These are phyloP conservation scores for Brassica cretica DNA, from an alignment of 345 rosid genomes.

Conservation along the genomic window DNA sequence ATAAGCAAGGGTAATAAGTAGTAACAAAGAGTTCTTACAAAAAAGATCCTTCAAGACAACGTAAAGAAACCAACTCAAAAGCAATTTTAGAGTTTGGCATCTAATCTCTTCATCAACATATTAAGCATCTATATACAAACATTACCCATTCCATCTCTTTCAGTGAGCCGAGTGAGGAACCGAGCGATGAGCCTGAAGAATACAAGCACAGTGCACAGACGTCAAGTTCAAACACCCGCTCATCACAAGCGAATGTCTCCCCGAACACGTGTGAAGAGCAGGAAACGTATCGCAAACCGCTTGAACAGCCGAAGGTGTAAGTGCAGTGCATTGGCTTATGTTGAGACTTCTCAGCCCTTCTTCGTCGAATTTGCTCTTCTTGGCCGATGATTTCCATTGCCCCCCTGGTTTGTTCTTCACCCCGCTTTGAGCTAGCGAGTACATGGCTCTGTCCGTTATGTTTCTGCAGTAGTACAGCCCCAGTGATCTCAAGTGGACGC, in stretches of 20 bases:
- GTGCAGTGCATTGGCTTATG: constrained; percentile 96
- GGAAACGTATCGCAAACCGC: constrained; percentile 91
- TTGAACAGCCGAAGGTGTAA: constrained; percentile 94
- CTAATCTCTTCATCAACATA: constrained; percentile 13
- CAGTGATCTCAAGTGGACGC: constrained; percentile 72
- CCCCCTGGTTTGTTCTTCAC: constrained; percentile 64
- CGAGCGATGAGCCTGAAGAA: constrained; percentile 66
- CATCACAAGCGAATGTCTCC: constrained; percentile 94
- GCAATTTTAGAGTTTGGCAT: neutral
- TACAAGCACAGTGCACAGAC: constrained; percentile 92
- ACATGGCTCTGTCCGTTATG: constrained; percentile 86
- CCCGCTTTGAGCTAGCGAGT: constrained; percentile 72
- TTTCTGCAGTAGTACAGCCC: constrained; percentile 88
- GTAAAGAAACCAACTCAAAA: constrained; percentile 19
- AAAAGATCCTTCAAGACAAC: neutral
- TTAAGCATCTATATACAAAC: constrained; percentile 21
- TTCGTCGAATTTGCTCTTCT: constrained; percentile 50
- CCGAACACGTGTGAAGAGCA: constrained; percentile 92
- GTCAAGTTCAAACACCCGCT: constrained; percentile 91
- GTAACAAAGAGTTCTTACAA: neutral
- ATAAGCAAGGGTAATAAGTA: neutral
- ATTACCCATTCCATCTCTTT: constrained; percentile 10
- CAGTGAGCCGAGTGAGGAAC: constrained; percentile 62
- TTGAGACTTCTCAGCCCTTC: constrained; percentile 90
- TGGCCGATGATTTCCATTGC: constrained; percentile 54